phyloP scores from a whole-genome alignment of 2,329 filamentous ascomycete species.

The Penicillium sp. region DNA sequence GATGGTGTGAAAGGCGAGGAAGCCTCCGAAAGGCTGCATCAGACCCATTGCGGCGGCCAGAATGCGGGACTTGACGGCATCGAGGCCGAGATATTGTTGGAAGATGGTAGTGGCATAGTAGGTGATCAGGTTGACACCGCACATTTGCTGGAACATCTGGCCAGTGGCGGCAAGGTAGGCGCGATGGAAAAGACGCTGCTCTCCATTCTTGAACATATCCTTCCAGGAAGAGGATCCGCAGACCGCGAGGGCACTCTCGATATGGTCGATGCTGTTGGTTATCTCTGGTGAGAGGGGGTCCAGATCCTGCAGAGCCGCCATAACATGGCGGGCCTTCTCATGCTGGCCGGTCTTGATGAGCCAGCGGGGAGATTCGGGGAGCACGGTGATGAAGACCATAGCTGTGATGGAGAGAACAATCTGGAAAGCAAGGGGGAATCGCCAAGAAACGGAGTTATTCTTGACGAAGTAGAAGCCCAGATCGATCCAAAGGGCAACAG shows the following conservation, averaged over 20 bases:
- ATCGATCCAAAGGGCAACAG: slow-evolving; percentile 48
- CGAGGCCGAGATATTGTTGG: slow-evolving; percentile 33
- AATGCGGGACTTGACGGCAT: slow-evolving; percentile 23
- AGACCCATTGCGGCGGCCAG: slow-evolving; percentile 30
- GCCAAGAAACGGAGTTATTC: slow-evolving; percentile 40
- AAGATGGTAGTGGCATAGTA: slow-evolving; percentile 37
- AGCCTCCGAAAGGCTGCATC: slow-evolving; percentile 37
- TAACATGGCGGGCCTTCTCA: slow-evolving; percentile 33
- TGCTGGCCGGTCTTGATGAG: slow-evolving; percentile 43
- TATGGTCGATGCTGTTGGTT: slow-evolving; percentile 37
- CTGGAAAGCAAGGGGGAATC: slow-evolving; percentile 41
- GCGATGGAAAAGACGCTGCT: slow-evolving; percentile 35
- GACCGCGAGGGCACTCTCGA: slow-evolving; percentile 41
- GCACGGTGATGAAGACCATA: slow-evolving; percentile 31
- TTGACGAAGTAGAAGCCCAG: slow-evolving; percentile 42
- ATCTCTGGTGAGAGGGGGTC: slow-evolving; percentile 38
- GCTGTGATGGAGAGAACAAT: slow-evolving; percentile 34
- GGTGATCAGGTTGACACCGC: slow-evolving; percentile 36
- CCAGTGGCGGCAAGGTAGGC: slow-evolving; percentile 31
- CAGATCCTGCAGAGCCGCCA: slow-evolving; percentile 42
- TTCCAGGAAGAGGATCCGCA: slow-evolving; percentile 32
- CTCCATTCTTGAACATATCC: slow-evolving; percentile 39
- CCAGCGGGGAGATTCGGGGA: slow-evolving; percentile 44
- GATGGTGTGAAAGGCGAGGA: slow-evolving; percentile 46
- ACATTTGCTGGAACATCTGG: slow-evolving; percentile 39